Base-by-base conservation (phyloP, 306 rosid genomes). In the Ceratonia siliqua region DNA sequence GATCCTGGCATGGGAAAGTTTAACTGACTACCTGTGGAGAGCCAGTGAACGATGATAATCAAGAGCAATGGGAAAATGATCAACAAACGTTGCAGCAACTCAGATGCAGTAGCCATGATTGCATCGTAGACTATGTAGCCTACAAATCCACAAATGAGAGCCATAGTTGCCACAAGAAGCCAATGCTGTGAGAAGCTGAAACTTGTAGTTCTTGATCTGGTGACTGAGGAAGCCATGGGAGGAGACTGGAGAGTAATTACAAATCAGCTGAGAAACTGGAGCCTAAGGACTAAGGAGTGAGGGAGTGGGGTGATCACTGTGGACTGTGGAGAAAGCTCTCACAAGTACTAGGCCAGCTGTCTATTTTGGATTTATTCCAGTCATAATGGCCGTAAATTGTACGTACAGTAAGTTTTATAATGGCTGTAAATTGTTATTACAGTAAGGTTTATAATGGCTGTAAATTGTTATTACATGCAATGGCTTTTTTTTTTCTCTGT, bases 1-100 rank as follows among this genome's bases (percentile, higher is more conserved):
- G 91, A 90, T 87, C 91, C 93, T 6, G 93, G 91, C 33, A 88
- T 88, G 2, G 93, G 88, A 33, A 88, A 73, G 72, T 32, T 88
- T 49, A 90, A 62, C 21, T 79, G 90, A 56, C 72, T 75, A 10
- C 90, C 89, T 53, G 89, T 27, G 69, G 93, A 88, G 58, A 90
- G 93, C 86, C 93, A 90, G 62, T 88, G 96, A 74, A 88, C 91
- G 6, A 80, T 77, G 65, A 88, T 82, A 70, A 90, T 80, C 50
- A 90, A 71, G 22, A 90, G 77, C 73, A 90, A 24, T 67, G 96
- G 96, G 8, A 89, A 90, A 72, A 90, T 85, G 24, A 90, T 88
- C 79, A 90, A 79, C 70, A 90, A 70, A 8, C 90, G 83, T 20
- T 87, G 93, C 21, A 90, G 82, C 62, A 90, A 75, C 82, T 90